A percentile compares a stretch with the other conserved stretches of the same genome.
Evolutionary conservation across 768 basidiomycete species (phyloP).

Genomic region (Xerocomellus chrysenteron): DNA sequence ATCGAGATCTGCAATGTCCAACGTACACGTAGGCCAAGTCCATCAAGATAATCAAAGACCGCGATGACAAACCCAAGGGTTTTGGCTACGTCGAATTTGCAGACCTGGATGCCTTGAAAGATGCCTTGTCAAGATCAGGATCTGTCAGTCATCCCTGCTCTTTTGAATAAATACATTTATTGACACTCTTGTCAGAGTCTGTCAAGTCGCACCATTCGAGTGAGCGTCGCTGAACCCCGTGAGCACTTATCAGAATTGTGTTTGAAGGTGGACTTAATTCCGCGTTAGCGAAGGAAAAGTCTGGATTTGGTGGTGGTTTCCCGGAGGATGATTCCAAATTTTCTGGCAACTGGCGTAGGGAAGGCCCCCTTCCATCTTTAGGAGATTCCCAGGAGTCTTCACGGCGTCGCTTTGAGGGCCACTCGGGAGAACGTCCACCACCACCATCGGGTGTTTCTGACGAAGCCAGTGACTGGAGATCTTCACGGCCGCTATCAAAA

Average conservation of each 20-base stretch:
- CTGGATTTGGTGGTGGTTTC: slow-evolving; percentile 49
- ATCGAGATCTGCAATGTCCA: not conserved
- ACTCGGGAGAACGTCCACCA: slow-evolving; percentile 40
- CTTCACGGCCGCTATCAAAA: slow-evolving; percentile 43
- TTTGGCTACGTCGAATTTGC: slow-evolving; percentile 97
- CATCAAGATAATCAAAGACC: slow-evolving; percentile 90
- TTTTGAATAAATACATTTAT: not conserved
- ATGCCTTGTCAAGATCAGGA: slow-evolving; percentile 71
- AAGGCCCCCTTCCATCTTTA: slow-evolving; percentile 77
- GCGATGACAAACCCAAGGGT: slow-evolving; percentile 93
- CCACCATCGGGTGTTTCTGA: slow-evolving; percentile 58
- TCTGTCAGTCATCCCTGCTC: slow-evolving; percentile 47
- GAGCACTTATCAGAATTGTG: slow-evolving; percentile 37
- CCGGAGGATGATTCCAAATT: slow-evolving; percentile 79
- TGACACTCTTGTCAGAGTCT: slow-evolving; percentile 47
- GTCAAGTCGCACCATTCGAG: slow-evolving; percentile 77
- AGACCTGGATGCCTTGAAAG: slow-evolving; percentile 83
- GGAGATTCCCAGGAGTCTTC: slow-evolving; percentile 61
- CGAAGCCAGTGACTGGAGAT: slow-evolving; percentile 68
- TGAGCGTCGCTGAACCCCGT: slow-evolving; percentile 97
- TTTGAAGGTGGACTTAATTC: slow-evolving; percentile 8
- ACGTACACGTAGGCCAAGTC: slow-evolving; percentile 58
- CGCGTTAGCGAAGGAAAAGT: slow-evolving; percentile 70
- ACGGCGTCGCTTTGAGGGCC: slow-evolving; percentile 66
- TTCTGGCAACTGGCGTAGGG: slow-evolving; percentile 80